phyloP scores from a whole-genome alignment of 2,329 filamentous ascomycete species.

The Daldinia sp. region DNA sequence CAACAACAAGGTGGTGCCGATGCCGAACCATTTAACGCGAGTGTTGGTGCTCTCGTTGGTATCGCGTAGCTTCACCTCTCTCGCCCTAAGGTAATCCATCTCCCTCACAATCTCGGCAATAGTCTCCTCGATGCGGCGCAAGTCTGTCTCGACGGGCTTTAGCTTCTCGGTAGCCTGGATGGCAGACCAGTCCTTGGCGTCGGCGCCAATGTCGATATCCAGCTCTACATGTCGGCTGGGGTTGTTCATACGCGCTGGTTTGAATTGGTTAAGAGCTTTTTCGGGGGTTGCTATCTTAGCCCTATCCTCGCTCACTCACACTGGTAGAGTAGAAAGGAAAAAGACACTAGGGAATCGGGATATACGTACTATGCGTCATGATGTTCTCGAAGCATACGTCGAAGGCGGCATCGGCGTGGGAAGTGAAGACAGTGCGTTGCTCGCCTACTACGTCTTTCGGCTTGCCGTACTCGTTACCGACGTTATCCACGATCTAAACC shows the following conservation, averaged over 20 bases:
- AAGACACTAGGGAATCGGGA: constrained; percentile 1
- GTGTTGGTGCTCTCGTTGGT: constrained; percentile 99
- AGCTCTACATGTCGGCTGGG: constrained; percentile 81
- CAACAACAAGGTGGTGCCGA: constrained; percentile 90
- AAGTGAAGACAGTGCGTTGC: constrained; percentile 92
- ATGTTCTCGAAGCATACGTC: constrained; percentile 96
- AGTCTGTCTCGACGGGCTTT: constrained; percentile 94
- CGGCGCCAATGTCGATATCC: constrained; percentile 94
- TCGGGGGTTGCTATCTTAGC: constrained; percentile 14
- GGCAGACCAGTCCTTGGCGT: constrained; percentile 97
- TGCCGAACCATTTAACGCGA: constrained; percentile 97
- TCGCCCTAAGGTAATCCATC: constrained; percentile 91
- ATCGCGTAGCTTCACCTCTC: constrained; percentile 95
- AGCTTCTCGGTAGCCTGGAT: constrained; percentile 97
- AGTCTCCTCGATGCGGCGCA: constrained; percentile 91
- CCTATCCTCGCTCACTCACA: constrained; percentile 6
- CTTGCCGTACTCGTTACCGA: constrained; percentile 94
- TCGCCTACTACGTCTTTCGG: constrained; percentile 93
- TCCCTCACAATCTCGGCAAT: constrained; percentile 87
- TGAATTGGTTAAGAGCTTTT: constrained; percentile 39
- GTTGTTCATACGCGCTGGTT: constrained; percentile 51
- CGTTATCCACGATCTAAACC: constrained; percentile 85
- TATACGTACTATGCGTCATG: constrained; percentile 71
- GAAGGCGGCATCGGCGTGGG: constrained; percentile 89
- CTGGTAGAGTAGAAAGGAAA: constrained; percentile 20